These are phyloP conservation scores for Ophiostoma fasciatum DNA, from an alignment of 2,329 filamentous ascomycete species.

Conservation along the genomic window DNA sequence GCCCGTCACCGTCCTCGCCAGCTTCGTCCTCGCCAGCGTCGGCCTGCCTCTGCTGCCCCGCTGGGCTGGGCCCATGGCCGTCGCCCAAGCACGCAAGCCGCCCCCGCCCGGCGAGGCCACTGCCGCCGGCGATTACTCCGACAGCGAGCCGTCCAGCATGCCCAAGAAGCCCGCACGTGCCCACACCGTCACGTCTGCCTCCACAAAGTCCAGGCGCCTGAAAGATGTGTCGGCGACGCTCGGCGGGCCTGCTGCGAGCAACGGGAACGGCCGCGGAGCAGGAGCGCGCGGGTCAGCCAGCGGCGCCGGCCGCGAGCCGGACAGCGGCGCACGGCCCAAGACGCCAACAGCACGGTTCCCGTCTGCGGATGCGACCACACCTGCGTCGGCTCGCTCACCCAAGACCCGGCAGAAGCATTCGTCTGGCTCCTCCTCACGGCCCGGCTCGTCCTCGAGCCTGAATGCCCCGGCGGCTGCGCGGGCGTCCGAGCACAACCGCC, in stretches of 20 bases:
- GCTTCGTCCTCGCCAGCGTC: slow-evolving; percentile 63
- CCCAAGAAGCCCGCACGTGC: slow-evolving; percentile 45
- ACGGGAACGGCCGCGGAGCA: slow-evolving; percentile 3
- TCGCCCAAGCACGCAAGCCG: slow-evolving; percentile 68
- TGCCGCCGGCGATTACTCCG: slow-evolving; percentile 12
- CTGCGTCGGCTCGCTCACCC: slow-evolving; percentile 3
- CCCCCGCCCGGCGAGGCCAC: slow-evolving; percentile 43
- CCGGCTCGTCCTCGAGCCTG: slow-evolving; percentile 11
- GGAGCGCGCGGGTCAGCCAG: background rate
- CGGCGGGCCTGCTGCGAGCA: background rate
- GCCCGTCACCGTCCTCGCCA: slow-evolving; percentile 66
- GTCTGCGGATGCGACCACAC: background rate
- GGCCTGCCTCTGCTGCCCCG: slow-evolving; percentile 61
- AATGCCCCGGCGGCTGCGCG: slow-evolving; percentile 25
- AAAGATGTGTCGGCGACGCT: slow-evolving; percentile 29
- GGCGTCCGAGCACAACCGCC: background rate
- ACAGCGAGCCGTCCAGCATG: slow-evolving; percentile 1
- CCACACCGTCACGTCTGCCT: slow-evolving; percentile 46
- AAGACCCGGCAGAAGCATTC: slow-evolving; percentile 6
- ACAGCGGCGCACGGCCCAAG: too few species aligned
- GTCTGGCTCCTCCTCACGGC: slow-evolving; percentile 6
- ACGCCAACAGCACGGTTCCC: slow-evolving; percentile 6
- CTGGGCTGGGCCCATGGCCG: slow-evolving; percentile 66
- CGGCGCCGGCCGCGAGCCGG: slow-evolving; percentile 5
- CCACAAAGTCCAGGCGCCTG: slow-evolving; percentile 32